These are phyloP conservation scores for Helminthosporium solani DNA, from an alignment of 2,329 filamentous ascomycete species.

Conservation along the genomic window DNA sequence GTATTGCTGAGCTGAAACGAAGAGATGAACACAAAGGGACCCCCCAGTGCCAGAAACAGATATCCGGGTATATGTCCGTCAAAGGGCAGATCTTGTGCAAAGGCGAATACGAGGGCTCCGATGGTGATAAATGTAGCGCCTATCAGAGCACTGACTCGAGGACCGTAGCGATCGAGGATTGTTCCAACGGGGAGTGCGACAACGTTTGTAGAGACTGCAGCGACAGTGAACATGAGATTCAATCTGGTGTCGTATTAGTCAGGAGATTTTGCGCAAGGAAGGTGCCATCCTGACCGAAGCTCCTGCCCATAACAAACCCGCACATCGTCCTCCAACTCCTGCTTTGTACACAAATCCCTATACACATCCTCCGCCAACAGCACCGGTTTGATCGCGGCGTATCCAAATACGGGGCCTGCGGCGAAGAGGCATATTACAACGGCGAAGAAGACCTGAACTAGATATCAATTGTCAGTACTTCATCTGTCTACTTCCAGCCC, in stretches of 20 bases:
- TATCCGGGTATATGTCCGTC: constrained; percentile 63
- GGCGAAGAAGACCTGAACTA: constrained; percentile 69
- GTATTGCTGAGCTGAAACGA: constrained; percentile 54
- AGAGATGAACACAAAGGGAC: constrained; percentile 54
- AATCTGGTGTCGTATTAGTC: constrained; percentile 56
- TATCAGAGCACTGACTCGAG: constrained; percentile 70
- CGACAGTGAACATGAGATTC: constrained; percentile 91
- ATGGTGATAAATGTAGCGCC: constrained; percentile 67
- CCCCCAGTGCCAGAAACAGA: constrained; percentile 51
- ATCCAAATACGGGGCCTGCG: constrained; percentile 56
- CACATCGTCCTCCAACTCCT: constrained; percentile 38
- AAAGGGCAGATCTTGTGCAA: constrained; percentile 63
- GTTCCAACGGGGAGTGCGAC: constrained; percentile 82
- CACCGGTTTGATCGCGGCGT: constrained; percentile 45
- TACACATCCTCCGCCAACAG: constrained; percentile 41
- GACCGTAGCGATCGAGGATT: constrained; percentile 79
- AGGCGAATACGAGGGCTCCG: constrained; percentile 73
- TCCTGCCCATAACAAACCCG: constrained; percentile 44
- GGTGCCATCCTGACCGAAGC: constrained; percentile 46
- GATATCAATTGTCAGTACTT: constrained; percentile 16
- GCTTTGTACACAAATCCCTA: constrained; percentile 36
- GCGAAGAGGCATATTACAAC: constrained; percentile 74
- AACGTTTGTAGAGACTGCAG: constrained; percentile 84
- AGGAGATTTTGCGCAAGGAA: constrained; percentile 65
- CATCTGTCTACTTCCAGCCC: not conserved